phyloP scores from a whole-genome alignment of 164 flowering plant species.

The Nelumbo lutea region DNA sequence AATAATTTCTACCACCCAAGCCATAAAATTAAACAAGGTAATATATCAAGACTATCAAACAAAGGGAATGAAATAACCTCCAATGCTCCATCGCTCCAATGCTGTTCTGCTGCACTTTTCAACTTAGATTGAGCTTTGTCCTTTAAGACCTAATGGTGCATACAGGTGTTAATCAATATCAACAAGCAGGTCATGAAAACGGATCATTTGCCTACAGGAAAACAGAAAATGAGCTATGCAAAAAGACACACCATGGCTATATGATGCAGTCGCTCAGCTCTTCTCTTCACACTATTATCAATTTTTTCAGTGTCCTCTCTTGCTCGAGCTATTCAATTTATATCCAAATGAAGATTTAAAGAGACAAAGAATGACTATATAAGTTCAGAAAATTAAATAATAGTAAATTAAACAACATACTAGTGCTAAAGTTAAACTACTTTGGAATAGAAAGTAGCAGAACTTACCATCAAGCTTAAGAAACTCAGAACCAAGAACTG shows the following conservation, averaged over 20 bases:
- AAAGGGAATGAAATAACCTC: conserved; percentile 44
- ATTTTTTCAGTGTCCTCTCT: conserved; percentile 86
- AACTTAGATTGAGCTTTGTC: conserved; percentile 73
- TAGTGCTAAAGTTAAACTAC: background rate
- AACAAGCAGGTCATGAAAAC: background rate
- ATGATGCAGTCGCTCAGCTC: conserved; percentile 76
- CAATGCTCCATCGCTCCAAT: conserved; percentile 97
- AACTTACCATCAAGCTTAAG: conserved; percentile 87
- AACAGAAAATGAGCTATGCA: background rate
- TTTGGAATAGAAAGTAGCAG: conserved; percentile 1
- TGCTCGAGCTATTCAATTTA: conserved; percentile 65
- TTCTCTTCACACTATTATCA: conserved; percentile 74
- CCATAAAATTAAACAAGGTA: background rate
- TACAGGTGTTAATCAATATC: background rate
- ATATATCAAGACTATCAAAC: conserved; percentile 4
- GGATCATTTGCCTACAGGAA: conserved; percentile 1
- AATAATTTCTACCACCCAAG: no score
- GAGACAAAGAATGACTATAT: background rate
- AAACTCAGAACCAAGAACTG: conserved; percentile 77
- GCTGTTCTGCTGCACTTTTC: conserved; percentile 78
- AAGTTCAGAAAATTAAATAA: conserved; percentile 6
- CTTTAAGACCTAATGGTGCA: conserved; percentile 50
- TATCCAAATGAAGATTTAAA: background rate
- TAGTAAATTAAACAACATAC: background rate
- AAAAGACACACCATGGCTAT: conserved; percentile 57